Evolutionary conservation across 164 flowering plant genomes (phyloP).

Genomic region (Malania oleifera): DNA sequence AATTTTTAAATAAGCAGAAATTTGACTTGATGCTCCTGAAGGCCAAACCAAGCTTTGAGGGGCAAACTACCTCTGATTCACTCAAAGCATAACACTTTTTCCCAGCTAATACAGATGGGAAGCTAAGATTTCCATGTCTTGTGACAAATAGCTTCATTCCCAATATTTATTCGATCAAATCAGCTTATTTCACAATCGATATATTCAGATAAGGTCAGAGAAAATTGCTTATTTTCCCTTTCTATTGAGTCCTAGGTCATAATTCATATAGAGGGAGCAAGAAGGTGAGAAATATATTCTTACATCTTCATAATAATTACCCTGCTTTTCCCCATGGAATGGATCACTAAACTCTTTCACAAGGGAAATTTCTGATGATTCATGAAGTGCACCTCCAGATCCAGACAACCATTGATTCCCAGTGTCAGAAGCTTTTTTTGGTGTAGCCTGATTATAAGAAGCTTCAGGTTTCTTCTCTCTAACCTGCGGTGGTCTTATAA

Average conservation of each 20-base stretch:
- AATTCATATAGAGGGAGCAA: background rate
- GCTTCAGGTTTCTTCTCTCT: constrained; percentile 56
- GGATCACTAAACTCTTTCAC: constrained; percentile 34
- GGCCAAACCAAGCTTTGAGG: too few relatives aligned
- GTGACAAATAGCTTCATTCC: background rate
- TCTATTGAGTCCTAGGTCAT: background rate
- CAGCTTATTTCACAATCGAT: background rate
- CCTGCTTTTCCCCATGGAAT: constrained; percentile 29
- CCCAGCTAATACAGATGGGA: background rate
- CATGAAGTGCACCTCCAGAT: constrained; percentile 35
- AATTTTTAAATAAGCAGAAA: too few relatives aligned
- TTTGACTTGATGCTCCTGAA: too few relatives aligned
- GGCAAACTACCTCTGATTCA: background rate
- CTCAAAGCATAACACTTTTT: background rate
- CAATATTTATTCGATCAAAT: background rate
- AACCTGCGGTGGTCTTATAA: constrained; percentile 56
- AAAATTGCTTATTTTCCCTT: background rate
- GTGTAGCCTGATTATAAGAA: constrained; percentile 34
- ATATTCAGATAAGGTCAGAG: too few relatives aligned
- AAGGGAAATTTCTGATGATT: constrained; percentile 32
- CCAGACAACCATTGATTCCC: constrained; percentile 35
- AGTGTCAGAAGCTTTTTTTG: constrained; percentile 39
- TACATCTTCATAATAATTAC: constrained; percentile 49
- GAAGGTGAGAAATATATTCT: constrained; percentile 19
- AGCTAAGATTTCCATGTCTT: background rate